Evolutionary conservation across 2,329 filamentous ascomycete genomes (phyloP).

Genomic region (Ophiosphaerella narmari): DNA sequence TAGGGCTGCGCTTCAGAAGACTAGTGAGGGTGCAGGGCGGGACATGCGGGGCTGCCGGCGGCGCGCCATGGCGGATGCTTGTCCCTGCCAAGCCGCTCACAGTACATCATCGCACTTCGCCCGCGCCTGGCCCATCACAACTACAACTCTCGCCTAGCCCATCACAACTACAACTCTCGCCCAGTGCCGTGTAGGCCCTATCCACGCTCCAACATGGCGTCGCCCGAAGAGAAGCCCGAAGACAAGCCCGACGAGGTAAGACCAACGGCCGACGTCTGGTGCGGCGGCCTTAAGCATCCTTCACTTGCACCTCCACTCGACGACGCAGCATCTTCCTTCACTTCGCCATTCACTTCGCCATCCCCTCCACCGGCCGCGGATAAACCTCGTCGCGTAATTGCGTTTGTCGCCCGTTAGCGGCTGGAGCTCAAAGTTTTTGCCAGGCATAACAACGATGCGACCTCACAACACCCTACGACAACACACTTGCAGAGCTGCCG

Average conservation of each 20-base stretch:
- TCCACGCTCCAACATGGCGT: conserved; percentile 37
- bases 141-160: conserved; percentile 22
- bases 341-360: conserved; percentile 7
- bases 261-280: conserved; percentile 34
- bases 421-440: not conserved
- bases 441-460: not conserved
- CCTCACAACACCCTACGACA: not conserved
- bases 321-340: not conserved
- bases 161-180: conserved; percentile 16
- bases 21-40: not conserved
- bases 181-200: conserved; percentile 36
- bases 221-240: conserved; percentile 34
- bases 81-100: not conserved
- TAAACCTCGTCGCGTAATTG: conserved; percentile 12
- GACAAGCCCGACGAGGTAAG: conserved; percentile 37
- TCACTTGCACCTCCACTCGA: conserved; percentile 10
- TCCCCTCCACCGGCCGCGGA: conserved; percentile 10
- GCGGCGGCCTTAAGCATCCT: conserved; percentile 22
- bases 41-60: too few species aligned
- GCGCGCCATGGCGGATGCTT: too few species aligned
- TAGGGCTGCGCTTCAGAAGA: not conserved
- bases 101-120: too few species aligned
- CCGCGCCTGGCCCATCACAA: too few species aligned
- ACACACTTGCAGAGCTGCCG: not conserved
- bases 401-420: conserved; percentile 16